Base-by-base conservation (phyloP, 495 filamentous ascomycete genomes). In the Hyaloscypha variabilis region DNA sequence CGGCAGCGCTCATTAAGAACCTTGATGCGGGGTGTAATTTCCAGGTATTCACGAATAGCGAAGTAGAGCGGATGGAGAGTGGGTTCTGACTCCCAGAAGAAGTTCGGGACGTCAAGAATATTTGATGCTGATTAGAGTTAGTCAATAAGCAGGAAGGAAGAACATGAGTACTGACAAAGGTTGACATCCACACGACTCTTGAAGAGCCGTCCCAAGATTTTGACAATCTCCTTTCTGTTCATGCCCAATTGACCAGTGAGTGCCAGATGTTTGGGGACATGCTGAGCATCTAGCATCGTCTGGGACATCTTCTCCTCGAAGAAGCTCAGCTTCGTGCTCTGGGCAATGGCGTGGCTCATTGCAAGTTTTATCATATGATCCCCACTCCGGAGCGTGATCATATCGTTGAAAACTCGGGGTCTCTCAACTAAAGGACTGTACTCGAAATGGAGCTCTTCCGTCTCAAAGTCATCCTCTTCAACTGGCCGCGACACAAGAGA, bases 301-400 rank as follows among this genome's bases (percentile, higher is more conserved):
- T 90, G 85, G 34, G 90, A 90, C 95, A 98, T 99, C 62, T 91
- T 86, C 77, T 96, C 96, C 75, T 99, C 95, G 72, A 99, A 99
- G 79, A 94, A 93, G 71, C 89, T 93, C 50, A 99, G 83, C 74
- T 97, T 98, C 8, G 95, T 99, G 76, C 93, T 97, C 76, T 99
- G 95, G 5, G 93, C 92, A 67, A 99, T 97, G 53, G 93, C 96
- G 74, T 99, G 96, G 69, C 89, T 92, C 78, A 99, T 99, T 14
- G 93, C 91, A 4, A 99, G 82, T 77, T 97, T 97, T 73, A 98
- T 95, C 95, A 98, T 98, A 80, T 98, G 96, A 78, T 99, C 95
- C 19, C 92, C 91, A 58, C 78, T 77, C 31, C 93, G 84, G 14
- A 99, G 81, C 0, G 95, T 99, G 74, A 99, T 98, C 96, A 99